A percentile compares a stretch with the other conserved stretches of the same genome.
These are phyloP conservation scores for Diddensiella santjacobensis DNA, from an alignment of 805 yeast genomes.

Conservation along the genomic window DNA sequence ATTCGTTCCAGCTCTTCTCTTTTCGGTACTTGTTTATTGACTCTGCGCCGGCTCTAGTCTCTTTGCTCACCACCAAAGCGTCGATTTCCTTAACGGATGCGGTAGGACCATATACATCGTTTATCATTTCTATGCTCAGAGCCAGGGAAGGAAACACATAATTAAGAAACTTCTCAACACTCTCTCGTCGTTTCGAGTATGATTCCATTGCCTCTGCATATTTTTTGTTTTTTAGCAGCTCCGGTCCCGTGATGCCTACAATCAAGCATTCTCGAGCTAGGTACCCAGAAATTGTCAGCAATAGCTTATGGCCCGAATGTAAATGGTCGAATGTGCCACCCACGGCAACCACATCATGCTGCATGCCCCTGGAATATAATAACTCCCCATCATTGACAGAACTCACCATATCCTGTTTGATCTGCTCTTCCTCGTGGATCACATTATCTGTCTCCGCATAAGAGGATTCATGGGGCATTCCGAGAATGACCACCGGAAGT, in stretches of 20 bases:
- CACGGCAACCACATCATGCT: conserved; percentile 42
- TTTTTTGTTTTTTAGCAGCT: conserved; percentile 69
- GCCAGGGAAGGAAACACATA: conserved; percentile 44
- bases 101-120: conserved; percentile 94
- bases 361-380: conserved; percentile 17
- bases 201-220: conserved; percentile 61
- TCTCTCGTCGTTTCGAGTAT: conserved; percentile 47
- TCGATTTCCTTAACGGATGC: conserved; percentile 70
- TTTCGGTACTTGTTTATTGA: conserved; percentile 63
- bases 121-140: conserved; percentile 57
- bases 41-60: conserved; percentile 71
- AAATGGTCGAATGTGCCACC: conserved; percentile 98
- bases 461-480: conserved; percentile 7
- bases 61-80: conserved; percentile 75
- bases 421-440: conserved; percentile 5
- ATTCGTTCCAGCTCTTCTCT: conserved; percentile 49
- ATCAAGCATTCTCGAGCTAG: conserved; percentile 54
- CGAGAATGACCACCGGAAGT: conserved; percentile 25
- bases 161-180: conserved; percentile 48
- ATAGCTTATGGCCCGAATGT: conserved; percentile 91
- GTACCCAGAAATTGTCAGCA: conserved; percentile 69
- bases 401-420: conserved; percentile 12
- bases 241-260: conserved; percentile 80
- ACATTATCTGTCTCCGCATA: conserved; percentile 3
- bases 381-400: conserved; percentile 16